Conservation (phyloP, 176 grass and related monocot species). For the bread wheat (Triticum aestivum) region IWGSC_CS_RefSeq_v2.1 NC_057798.1:237789919-237790418, state of each 20-base stretch:
- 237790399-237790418: background rate
- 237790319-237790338: background rate
- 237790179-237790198: background rate
- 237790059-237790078: background rate
- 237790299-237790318: background rate
- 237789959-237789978: background rate
- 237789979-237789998: background rate
- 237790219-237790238: background rate
- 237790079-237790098: too few species aligned
- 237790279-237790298: background rate
- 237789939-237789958: background rate
- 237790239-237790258: background rate
- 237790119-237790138: background rate
- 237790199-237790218: background rate
- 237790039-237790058: background rate
- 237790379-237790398: background rate
- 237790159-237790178: background rate
- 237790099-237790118: background rate
- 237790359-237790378: constrained; percentile 22
- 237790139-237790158: background rate
- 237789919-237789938: background rate
- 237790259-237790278: background rate
- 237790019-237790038: background rate
- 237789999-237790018: background rate
- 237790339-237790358: background rate